phyloP scores from a whole-genome alignment of 495 filamentous ascomycete species.

The Penicillium desertorum region DNA sequence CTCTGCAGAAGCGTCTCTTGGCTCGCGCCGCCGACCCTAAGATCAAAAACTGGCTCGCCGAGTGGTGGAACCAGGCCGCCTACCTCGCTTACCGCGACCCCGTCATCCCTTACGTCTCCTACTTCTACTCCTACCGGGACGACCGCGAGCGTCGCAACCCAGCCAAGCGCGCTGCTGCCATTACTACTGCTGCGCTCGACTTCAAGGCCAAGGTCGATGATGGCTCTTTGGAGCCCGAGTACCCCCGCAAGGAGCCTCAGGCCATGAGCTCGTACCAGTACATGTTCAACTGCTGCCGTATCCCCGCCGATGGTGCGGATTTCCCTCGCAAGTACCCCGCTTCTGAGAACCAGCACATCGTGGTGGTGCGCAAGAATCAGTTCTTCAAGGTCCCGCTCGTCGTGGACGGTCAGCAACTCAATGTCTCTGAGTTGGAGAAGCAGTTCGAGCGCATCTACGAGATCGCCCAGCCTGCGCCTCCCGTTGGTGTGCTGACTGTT shows the following conservation, averaged over 20 bases:
- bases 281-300: conserved; percentile 96
- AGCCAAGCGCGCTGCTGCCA: conserved; percentile 86
- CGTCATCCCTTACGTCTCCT: conserved; percentile 96
- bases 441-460: conserved; percentile 87
- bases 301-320: conserved; percentile 80
- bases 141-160: conserved; percentile 86
- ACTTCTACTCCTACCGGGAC: conserved; percentile 98
- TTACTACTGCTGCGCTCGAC: conserved; percentile 79
- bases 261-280: conserved; percentile 97
- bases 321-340: conserved; percentile 78
- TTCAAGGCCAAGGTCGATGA: conserved; percentile 92
- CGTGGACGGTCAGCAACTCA: conserved; percentile 77
- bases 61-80: conserved; percentile 96
- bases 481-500: conserved; percentile 82
- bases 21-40: conserved; percentile 81
- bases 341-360: conserved; percentile 75
- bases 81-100: conserved; percentile 94
- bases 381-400: conserved; percentile 86
- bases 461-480: conserved; percentile 63
- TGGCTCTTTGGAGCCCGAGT: conserved; percentile 88
- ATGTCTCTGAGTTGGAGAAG: conserved; percentile 79
- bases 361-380: conserved; percentile 91
- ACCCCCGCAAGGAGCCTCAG: conserved; percentile 93
- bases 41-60: conserved; percentile 87
- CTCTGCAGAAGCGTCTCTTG: conserved; percentile 83